phyloP scores from a whole-genome alignment of 768 basidiomycete species.

The Mycena rebaudengoi region DNA sequence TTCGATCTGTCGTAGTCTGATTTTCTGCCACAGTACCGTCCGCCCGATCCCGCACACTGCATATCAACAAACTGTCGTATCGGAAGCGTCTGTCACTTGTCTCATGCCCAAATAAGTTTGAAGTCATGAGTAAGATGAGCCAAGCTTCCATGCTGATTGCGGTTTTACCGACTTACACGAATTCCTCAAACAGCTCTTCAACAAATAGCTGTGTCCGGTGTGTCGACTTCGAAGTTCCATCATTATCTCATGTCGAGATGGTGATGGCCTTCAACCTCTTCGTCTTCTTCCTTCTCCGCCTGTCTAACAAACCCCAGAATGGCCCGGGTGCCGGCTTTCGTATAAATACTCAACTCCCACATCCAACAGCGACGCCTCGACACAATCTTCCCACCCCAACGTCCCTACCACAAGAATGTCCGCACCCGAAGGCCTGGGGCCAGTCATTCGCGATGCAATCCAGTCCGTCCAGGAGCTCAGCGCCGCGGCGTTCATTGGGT shows the following conservation, averaged over 20 bases:
- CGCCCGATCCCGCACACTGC: not conserved
- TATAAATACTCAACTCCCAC: slow-evolving; percentile 8
- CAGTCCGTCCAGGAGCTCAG: slow-evolving; percentile 8
- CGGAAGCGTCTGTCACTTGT: slow-evolving; percentile 5
- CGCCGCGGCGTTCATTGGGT: slow-evolving; percentile 2
- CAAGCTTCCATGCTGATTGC: not conserved
- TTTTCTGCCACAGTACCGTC: not conserved
- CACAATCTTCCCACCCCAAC: slow-evolving; percentile 1
- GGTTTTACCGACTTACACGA: not conserved
- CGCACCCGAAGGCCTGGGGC: slow-evolving; percentile 8
- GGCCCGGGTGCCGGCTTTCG: not conserved
- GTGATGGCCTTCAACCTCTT: not conserved
- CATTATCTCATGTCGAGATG: not conserved
- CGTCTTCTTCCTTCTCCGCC: not conserved
- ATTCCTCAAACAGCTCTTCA: slow-evolving; percentile 1
- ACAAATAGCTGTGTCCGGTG: not conserved
- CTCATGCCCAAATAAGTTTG: not conserved
- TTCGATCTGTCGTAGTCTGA: not conserved
- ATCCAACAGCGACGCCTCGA: not conserved
- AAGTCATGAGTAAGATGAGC: not conserved
- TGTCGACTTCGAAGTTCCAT: slow-evolving; percentile 2
- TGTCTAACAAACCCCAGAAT: not conserved
- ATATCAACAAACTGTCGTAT: slow-evolving; percentile 1
- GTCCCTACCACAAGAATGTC: slow-evolving; percentile 8
- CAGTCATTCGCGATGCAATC: slow-evolving; percentile 4